Evolutionary conservation across 2,329 filamentous ascomycete genomes (phyloP).

Genomic region (Claviceps sp.): DNA sequence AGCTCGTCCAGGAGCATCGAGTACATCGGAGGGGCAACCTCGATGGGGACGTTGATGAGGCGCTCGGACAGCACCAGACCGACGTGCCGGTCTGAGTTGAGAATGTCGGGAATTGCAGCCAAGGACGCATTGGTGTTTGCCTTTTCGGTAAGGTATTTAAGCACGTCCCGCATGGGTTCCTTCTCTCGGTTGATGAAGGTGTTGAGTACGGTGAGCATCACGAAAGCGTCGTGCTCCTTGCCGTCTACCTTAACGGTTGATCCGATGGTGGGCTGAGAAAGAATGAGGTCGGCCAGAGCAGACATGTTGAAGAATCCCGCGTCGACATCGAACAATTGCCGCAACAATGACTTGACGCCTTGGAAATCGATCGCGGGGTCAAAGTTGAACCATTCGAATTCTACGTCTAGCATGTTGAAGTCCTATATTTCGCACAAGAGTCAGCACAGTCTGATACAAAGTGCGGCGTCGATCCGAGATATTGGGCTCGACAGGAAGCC

Average conservation of each 20-base stretch:
- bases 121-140: slow-evolving; percentile 41
- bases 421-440: slow-evolving; percentile 40
- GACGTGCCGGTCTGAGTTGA: slow-evolving; percentile 45
- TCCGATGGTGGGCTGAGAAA: slow-evolving; percentile 76
- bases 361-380: slow-evolving; percentile 85
- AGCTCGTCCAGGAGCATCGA: slow-evolving; percentile 88
- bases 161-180: slow-evolving; percentile 55
- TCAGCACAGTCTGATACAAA: too few species aligned
- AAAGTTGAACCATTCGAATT: slow-evolving; percentile 99
- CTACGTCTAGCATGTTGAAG: slow-evolving; percentile 82
- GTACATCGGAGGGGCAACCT: slow-evolving; percentile 89
- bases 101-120: slow-evolving; percentile 41
- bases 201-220: slow-evolving; percentile 81
- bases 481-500: background rate
- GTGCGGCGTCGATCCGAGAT: too few species aligned
- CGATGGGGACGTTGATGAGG: slow-evolving; percentile 90
- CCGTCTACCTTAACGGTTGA: slow-evolving; percentile 97
- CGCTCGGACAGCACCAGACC: slow-evolving; percentile 85
- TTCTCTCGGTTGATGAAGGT: slow-evolving; percentile 65
- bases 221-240: slow-evolving; percentile 83
- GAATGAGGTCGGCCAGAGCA: slow-evolving; percentile 69
- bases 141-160: slow-evolving; percentile 53
- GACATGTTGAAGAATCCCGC: slow-evolving; percentile 77
- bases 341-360: slow-evolving; percentile 76
- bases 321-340: slow-evolving; percentile 87